A percentile compares a stretch with the other conserved stretches of the same genome.
Conservation (phyloP, 495 filamentous ascomycete species). For the Aspergillus baeticus region DNA sequence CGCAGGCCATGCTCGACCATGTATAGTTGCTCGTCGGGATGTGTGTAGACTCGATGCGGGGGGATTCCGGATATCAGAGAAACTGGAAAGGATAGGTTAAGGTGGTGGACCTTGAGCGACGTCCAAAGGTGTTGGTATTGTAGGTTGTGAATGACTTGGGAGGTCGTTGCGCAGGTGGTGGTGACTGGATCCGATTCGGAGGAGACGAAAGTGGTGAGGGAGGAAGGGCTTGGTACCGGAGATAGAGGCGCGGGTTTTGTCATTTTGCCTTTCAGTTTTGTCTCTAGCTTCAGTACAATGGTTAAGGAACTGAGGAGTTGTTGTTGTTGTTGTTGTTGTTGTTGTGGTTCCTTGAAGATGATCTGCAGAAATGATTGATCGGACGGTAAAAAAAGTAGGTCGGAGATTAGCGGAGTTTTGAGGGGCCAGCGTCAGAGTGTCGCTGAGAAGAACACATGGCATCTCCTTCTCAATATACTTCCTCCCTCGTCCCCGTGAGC, state of each 20-base stretch:
- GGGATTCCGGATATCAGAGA: constrained; percentile 85
- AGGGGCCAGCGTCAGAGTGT: background rate
- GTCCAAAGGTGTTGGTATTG: constrained; percentile 88
- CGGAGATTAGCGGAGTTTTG: constrained; percentile 20
- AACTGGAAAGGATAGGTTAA: constrained; percentile 32
- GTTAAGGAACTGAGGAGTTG: too few species aligned
- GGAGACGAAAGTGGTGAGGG: constrained; percentile 36
- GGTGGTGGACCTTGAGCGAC: constrained; percentile 57
- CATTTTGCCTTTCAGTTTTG: background rate
- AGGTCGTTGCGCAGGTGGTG: constrained; percentile 52
- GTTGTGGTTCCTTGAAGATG: background rate
- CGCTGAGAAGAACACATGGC: constrained; percentile 41
- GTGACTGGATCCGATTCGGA: constrained; percentile 17
- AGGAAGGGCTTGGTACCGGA: constrained; percentile 23
- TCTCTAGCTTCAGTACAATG: background rate
- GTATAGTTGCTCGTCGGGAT: constrained; percentile 88
- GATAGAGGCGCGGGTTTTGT: background rate
- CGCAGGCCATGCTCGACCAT: constrained; percentile 58
- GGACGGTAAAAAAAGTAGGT: constrained; percentile 12
- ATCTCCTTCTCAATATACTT: constrained; percentile 25
- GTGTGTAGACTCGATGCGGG: constrained; percentile 79
- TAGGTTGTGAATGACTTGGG: constrained; percentile 75
- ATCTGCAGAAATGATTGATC: background rate
- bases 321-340: too few species aligned
- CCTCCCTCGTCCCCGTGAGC: background rate